Percentiles rank a stretch among this genome's conserved stretches.
Conservation (phyloP, 2,329 filamentous ascomycete genomes). For the Pseudodiploospora longispora region DNA sequence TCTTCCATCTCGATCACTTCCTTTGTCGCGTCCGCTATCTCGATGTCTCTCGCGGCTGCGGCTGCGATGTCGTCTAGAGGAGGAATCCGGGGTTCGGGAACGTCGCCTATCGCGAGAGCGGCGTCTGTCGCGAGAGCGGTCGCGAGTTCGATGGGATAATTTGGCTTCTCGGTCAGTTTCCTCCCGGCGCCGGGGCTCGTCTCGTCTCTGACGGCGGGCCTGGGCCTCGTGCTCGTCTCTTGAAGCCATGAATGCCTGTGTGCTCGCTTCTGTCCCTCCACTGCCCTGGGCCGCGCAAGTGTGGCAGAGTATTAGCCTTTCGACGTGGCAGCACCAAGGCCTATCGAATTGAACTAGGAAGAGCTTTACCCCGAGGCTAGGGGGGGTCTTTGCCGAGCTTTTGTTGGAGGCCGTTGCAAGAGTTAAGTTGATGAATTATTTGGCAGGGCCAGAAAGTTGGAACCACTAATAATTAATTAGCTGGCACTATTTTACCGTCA, state of each 20-base stretch:
- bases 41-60: constrained; percentile 7
- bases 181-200: constrained; percentile 11
- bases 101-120: constrained; percentile 23
- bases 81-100: constrained; percentile 23
- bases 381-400: too few species aligned
- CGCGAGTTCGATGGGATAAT: constrained; percentile 13
- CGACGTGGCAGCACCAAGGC: too few species aligned
- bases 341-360: too few species aligned
- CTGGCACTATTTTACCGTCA: too few species aligned
- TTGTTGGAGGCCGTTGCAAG: too few species aligned
- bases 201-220: constrained; percentile 6
- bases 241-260: constrained; percentile 16
- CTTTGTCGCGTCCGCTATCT: constrained; percentile 15
- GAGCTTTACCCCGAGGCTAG: too few species aligned
- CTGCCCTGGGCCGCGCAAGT: too few species aligned
- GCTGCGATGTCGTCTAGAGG: constrained; percentile 9
- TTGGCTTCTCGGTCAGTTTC: constrained; percentile 13
- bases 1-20: constrained; percentile 18
- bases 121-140: constrained; percentile 17
- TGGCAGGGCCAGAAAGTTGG: too few species aligned
- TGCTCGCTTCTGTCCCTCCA: too few species aligned
- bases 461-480: too few species aligned
- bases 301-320: too few species aligned
- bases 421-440: too few species aligned
- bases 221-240: constrained; percentile 15